A percentile compares a stretch with the other conserved stretches of the same genome.
phyloP scores from a whole-genome alignment of 441 rosid genomes.

The Brassica hybrid region DNA sequence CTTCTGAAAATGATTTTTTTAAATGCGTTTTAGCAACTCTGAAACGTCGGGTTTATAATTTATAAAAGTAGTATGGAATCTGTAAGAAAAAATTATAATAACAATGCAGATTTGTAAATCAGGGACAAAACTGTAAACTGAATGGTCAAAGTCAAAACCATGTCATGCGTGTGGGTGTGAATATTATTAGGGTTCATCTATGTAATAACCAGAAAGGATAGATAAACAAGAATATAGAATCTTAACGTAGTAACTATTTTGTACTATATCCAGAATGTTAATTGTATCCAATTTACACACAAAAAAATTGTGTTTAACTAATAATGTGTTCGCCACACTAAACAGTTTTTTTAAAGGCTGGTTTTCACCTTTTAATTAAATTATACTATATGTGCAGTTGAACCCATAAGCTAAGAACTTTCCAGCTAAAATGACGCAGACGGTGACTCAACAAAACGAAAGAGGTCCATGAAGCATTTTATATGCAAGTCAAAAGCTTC shows the following conservation, averaged over 20 bases:
- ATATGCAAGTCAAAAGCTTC: constrained; percentile 39
- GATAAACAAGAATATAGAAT: neutral
- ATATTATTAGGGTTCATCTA: neutral
- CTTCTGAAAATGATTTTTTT: too few species aligned
- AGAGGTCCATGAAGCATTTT: constrained; percentile 36
- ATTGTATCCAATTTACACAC: too few species aligned
- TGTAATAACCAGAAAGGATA: neutral
- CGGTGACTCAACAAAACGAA: constrained; percentile 23
- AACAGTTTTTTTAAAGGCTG: neutral
- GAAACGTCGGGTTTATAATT: constrained; percentile 7
- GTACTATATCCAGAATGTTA: neutral
- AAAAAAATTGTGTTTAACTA: neutral
- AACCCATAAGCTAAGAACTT: constrained; percentile 27
- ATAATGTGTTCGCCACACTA: neutral
- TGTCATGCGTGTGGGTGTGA: constrained; percentile 34
- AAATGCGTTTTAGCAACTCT: too few species aligned
- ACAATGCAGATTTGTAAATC: neutral
- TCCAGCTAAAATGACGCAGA: constrained; percentile 42
- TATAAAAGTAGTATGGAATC: neutral
- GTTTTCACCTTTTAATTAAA: neutral
- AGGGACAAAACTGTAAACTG: constrained; percentile 33
- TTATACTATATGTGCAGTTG: neutral
- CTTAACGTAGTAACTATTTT: neutral
- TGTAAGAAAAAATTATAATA: neutral
- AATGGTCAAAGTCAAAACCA: constrained; percentile 42